Conservation (phyloP, 805 yeast species). For the Candida maesae region DNA sequence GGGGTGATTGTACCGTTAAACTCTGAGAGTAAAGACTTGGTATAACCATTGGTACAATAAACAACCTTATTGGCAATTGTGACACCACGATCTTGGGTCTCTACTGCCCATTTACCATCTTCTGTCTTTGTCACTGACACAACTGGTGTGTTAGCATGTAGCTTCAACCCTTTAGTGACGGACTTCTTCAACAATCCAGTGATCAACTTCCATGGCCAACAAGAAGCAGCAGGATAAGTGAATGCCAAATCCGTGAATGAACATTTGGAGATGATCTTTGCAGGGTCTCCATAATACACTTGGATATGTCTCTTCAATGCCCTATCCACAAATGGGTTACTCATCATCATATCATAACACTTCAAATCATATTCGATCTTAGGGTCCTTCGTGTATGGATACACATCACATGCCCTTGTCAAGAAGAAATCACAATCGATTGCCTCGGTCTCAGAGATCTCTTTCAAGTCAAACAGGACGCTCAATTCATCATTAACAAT, state of each 20-base stretch:
- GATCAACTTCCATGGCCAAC: slow-evolving; percentile 43
- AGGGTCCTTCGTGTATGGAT: slow-evolving; percentile 25
- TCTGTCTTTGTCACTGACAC: slow-evolving; percentile 21
- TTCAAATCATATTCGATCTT: slow-evolving; percentile 14
- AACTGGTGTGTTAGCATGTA: slow-evolving; percentile 42
- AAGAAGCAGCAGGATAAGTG: slow-evolving; percentile 41
- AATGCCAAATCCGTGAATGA: slow-evolving; percentile 79
- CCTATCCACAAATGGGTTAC: slow-evolving; percentile 29
- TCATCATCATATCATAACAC: slow-evolving; percentile 18
- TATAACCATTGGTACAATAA: slow-evolving; percentile 30
- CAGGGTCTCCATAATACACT: slow-evolving; percentile 32
- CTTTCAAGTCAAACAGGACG: slow-evolving; percentile 31
- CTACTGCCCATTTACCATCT: slow-evolving; percentile 31
- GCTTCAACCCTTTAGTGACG: slow-evolving; percentile 33
- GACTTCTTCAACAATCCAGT: slow-evolving; percentile 30
- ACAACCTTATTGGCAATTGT: slow-evolving; percentile 33
- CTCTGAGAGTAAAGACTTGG: slow-evolving; percentile 31
- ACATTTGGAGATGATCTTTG: slow-evolving; percentile 58
- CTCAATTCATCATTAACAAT: slow-evolving; percentile 35
- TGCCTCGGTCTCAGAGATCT: slow-evolving; percentile 29
- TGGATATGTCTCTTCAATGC: slow-evolving; percentile 31
- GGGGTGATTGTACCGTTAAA: slow-evolving; percentile 32
- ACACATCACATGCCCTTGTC: slow-evolving; percentile 34
- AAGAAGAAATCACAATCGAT: slow-evolving; percentile 39
- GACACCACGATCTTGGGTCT: slow-evolving; percentile 28